Percentiles rank a stretch among this genome's conserved stretches.
Evolutionary conservation across 805 yeast species (phyloP).

Genomic region (Saccharomycodes ludwigii): DNA sequence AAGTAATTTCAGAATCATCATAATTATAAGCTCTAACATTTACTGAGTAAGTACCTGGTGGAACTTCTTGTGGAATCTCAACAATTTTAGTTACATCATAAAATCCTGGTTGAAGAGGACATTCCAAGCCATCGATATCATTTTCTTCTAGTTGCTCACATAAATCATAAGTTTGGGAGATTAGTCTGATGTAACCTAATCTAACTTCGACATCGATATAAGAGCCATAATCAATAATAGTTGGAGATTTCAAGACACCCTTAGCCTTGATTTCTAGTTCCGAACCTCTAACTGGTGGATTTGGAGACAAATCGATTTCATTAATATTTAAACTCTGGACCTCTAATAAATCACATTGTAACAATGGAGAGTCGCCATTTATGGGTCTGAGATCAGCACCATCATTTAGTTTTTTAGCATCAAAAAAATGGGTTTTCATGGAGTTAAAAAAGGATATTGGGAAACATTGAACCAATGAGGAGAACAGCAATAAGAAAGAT

Average conservation of each 20-base stretch:
- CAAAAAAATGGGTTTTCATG: too few relatives aligned
- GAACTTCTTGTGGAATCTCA: slow-evolving; percentile 81
- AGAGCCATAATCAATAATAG: slow-evolving; percentile 78
- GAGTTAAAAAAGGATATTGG: too few relatives aligned
- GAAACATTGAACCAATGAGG: too few relatives aligned
- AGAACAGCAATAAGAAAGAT: too few relatives aligned
- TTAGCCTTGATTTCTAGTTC: slow-evolving; percentile 69
- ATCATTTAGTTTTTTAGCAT: too few relatives aligned
- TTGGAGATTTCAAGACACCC: slow-evolving; percentile 47
- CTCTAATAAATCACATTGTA: slow-evolving; percentile 55
- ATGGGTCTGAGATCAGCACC: slow-evolving; percentile 41
- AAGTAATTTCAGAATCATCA: slow-evolving; percentile 71
- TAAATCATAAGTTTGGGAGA: slow-evolving; percentile 83
- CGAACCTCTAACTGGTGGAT: slow-evolving; percentile 81
- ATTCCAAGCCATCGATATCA: slow-evolving; percentile 44
- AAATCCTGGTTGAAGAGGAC: slow-evolving; percentile 68
- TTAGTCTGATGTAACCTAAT: slow-evolving; percentile 79
- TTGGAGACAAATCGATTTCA: slow-evolving; percentile 55
- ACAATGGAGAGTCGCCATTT: slow-evolving; percentile 84
- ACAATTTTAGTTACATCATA: slow-evolving; percentile 59
- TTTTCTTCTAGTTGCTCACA: slow-evolving; percentile 81
- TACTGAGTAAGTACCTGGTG: slow-evolving; percentile 87
- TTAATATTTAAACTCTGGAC: slow-evolving; percentile 55
- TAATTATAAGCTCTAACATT: slow-evolving; percentile 81
- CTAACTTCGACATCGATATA: slow-evolving; percentile 90